Base-by-base conservation (phyloP, 1,139 yeast genomes). In the Yamadazyma diospyri region DNA sequence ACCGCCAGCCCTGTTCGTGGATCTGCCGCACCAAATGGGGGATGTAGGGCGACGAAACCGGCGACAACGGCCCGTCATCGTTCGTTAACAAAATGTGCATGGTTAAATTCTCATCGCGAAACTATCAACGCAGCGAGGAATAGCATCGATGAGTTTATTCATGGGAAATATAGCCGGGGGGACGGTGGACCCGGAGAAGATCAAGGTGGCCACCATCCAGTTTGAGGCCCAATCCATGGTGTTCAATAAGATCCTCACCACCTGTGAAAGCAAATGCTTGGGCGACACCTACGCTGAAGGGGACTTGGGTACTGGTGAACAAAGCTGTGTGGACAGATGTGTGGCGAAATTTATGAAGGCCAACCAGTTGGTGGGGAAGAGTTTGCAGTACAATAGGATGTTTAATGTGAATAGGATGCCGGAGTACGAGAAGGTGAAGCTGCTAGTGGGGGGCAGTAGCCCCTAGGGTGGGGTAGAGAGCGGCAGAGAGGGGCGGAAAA, bases 61-160 rank as follows among this genome's bases (percentile, higher is more conserved):
- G 84, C 47, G 83, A 78, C 46, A 94, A 80, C 1, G 97, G 97
- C 17, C 98, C 98, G 53, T 92, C 98, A 57, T 92, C 98, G 59
- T 92, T 92, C 16, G 96, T 88, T 34, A 89, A 57, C 30, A 69
- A 58, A 18, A 69, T 55, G 43, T 68, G 74, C 75, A 69, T 69
- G 30, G 20, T 14, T n/a, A n/a, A 25, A 9, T 15, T 24, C 25
- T 28, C 30, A 28, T 28, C 30, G 30, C 30, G 30, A 25, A 14
- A n/a, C n/a, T n/a, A n/a, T n/a, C n/a, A n/a, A n/a, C n/a, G n/a
- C n/a, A n/a, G n/a, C 8, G 25, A 11, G 25, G 25, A 7, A 11
- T 14, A 14, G n/a, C 6, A 24, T 6, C 30, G 4, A 82, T 82
- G 94, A 81, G 89, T 21, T 61, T 77, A 39, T 78, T 81, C 49